These are phyloP conservation scores for Boletus bicolor DNA, from an alignment of 768 basidiomycete species.

Conservation along the genomic window DNA sequence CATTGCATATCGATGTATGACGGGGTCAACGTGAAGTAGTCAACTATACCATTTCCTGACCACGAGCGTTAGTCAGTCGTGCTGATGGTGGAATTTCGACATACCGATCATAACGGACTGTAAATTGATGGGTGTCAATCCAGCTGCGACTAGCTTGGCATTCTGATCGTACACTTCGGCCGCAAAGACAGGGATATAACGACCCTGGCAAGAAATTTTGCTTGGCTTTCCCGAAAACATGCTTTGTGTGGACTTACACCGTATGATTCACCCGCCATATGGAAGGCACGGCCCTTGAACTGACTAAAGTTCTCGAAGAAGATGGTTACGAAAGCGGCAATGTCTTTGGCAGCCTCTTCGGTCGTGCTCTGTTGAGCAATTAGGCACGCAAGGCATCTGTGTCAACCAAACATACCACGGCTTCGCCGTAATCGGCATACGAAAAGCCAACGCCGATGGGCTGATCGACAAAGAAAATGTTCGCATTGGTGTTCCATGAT, in stretches of 20 bases:
- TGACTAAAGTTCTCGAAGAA: conserved; percentile 73
- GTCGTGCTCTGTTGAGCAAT: conserved; percentile 46
- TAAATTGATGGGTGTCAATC: conserved; percentile 48
- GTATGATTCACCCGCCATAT: conserved; percentile 59
- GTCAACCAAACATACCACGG: conserved; percentile 28
- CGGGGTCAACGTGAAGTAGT: conserved; percentile 36
- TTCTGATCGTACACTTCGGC: conserved; percentile 50
- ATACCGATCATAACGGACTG: conserved; percentile 48
- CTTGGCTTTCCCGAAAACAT: neutral
- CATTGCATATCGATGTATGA: conserved; percentile 57
- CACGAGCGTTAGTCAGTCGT: neutral
- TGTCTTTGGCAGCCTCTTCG: conserved; percentile 65
- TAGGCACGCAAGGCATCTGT: neutral
- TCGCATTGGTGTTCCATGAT: conserved; percentile 66
- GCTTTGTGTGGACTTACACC: conserved; percentile 32
- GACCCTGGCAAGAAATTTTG: conserved; percentile 35
- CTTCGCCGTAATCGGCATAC: conserved; percentile 42
- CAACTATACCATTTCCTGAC: conserved; percentile 45
- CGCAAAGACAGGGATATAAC: conserved; percentile 51
- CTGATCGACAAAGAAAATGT: conserved; percentile 46
- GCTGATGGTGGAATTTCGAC: neutral
- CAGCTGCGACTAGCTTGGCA: conserved; percentile 37
- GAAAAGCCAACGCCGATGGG: conserved; percentile 47
- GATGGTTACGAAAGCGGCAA: conserved; percentile 66
- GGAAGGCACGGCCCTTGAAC: conserved; percentile 64